Base-by-base conservation (phyloP, 1,284 basidiomycete genomes). In the Xerocomus amazonicus region DNA sequence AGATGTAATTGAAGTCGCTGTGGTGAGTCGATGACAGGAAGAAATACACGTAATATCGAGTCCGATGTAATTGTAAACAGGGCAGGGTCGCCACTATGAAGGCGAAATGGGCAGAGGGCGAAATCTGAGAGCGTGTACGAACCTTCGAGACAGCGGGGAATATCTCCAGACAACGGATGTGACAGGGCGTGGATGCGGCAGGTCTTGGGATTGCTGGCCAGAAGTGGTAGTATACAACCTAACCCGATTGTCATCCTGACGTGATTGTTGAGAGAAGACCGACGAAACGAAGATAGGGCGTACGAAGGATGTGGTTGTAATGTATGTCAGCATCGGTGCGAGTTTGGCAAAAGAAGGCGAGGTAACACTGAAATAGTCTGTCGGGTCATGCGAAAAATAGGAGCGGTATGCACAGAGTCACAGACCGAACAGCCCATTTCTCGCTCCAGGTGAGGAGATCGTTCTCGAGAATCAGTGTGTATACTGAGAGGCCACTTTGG, bases 1-100 rank as follows among this genome's bases (percentile, higher is more conserved):
- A 85, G 81, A 64, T 92, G 90, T 7, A 96, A 78, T 64, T 95
- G 92, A 45, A 97, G 79, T 63, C 84, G 80, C 57, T 86, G 80
- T 12, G 92, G 91, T 26, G 86, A 83, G 68, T 97, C 94, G 23
- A 97, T 72, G 16, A 97, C 88, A 4, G 92, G 88, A 26, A 90
- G 74, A 68, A 92, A 96, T 61, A 97, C 81, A 23, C 92, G 84
- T 29, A 95, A 67, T 3, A 81, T 81, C 4, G 86, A 80, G 61
- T 92, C 85, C 14, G 76, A 74, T 16, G 90, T 91, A 43, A 86
- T 73, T 26, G 89, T 91, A 63, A 86, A 90, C 1, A 93, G 71
- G 45, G 87, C 81, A 1, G 85, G 73, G 60, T 90, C 88, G 57
- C 87, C 84, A 36, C 89, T 90, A 31, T 28, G 43, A 37, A 50